Percentiles rank a stretch among this genome's conserved stretches.
phyloP scores from a whole-genome alignment of 768 basidiomycete genomes.

The Phylloporus sp. region DNA sequence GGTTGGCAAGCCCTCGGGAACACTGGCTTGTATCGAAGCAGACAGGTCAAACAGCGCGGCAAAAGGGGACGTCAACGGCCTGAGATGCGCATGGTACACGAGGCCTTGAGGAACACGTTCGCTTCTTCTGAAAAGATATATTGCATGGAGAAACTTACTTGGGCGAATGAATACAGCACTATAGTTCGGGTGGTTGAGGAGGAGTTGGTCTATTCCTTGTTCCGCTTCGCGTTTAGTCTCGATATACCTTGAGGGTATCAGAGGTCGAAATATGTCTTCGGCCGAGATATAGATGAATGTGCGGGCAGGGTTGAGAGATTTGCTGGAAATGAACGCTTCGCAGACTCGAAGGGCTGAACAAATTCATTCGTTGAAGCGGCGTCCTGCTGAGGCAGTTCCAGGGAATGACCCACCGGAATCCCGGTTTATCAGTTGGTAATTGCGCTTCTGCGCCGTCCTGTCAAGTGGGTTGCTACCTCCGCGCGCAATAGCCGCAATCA shows the following conservation, averaged over 20 bases:
- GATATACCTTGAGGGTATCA: constrained; percentile 85
- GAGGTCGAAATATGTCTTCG: constrained; percentile 77
- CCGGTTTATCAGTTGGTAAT: constrained; percentile 81
- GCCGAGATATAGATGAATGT: constrained; percentile 96
- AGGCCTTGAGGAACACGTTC: constrained; percentile 53
- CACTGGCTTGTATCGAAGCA: constrained; percentile 60
- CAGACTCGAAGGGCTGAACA: constrained; percentile 67
- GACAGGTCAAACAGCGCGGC: constrained; percentile 84
- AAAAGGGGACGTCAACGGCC: constrained; percentile 83
- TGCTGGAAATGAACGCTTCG: constrained; percentile 62
- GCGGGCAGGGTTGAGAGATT: constrained; percentile 35
- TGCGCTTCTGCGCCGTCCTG: constrained; percentile 38
- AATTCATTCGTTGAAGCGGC: constrained; percentile 7
- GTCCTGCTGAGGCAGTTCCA: constrained; percentile 2
- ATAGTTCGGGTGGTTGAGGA: constrained; percentile 41
- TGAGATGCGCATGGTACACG: constrained; percentile 92
- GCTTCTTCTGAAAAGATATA: constrained; percentile 8
- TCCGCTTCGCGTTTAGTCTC: constrained; percentile 95
- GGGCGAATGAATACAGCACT: constrained; percentile 84
- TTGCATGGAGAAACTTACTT: constrained; percentile 48
- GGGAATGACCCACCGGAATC: constrained; percentile 68
- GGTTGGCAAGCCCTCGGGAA: constrained; percentile 55
- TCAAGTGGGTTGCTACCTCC: constrained; percentile 58
- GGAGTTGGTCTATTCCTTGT: constrained; percentile 53
- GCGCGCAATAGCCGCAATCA: constrained; percentile 47